These are phyloP conservation scores for Kodamaea lidongshanica DNA, from an alignment of 805 yeast species.

Conservation along the genomic window DNA sequence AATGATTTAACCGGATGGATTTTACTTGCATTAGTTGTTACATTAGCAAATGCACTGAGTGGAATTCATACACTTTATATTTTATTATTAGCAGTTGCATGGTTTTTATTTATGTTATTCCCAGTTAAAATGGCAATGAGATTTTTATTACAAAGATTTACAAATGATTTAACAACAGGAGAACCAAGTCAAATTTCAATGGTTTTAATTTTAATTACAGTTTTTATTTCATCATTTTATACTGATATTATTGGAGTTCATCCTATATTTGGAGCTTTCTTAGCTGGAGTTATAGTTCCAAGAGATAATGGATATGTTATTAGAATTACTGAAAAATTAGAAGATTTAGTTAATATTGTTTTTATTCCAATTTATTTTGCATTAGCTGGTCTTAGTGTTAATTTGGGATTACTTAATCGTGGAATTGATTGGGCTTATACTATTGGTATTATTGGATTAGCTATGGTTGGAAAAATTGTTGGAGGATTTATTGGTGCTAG, in stretches of 20 bases:
- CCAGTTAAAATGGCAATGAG: conserved; percentile 50
- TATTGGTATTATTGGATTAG: conserved; percentile 59
- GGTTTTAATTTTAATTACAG: conserved; percentile 47
- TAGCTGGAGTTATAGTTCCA: conserved; percentile 71
- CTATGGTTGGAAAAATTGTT: conserved; percentile 57
- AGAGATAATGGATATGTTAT: conserved; percentile 70
- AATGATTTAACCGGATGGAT: conserved; percentile 83
- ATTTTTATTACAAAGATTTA: conserved; percentile 37
- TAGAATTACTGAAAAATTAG: conserved; percentile 65
- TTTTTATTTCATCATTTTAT: conserved; percentile 64
- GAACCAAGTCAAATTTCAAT: conserved; percentile 58
- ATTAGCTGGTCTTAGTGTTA: conserved; percentile 66
- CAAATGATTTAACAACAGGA: conserved; percentile 54
- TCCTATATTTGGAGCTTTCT: conserved; percentile 80
- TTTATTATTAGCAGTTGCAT: conserved; percentile 57
- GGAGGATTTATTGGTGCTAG: conserved; percentile 67
- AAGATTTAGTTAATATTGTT: conserved; percentile 66
- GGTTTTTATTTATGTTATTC: conserved; percentile 56
- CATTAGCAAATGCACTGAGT: conserved; percentile 65
- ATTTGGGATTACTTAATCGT: conserved; percentile 54
- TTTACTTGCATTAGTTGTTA: conserved; percentile 65
- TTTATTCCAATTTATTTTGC: conserved; percentile 77
- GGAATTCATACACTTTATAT: conserved; percentile 69
- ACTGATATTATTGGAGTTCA: conserved; percentile 84
- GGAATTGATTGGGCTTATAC: conserved; percentile 79